These are phyloP conservation scores for Psilocybe tampanensis DNA, from an alignment of 768 basidiomycete genomes.

Conservation along the genomic window DNA sequence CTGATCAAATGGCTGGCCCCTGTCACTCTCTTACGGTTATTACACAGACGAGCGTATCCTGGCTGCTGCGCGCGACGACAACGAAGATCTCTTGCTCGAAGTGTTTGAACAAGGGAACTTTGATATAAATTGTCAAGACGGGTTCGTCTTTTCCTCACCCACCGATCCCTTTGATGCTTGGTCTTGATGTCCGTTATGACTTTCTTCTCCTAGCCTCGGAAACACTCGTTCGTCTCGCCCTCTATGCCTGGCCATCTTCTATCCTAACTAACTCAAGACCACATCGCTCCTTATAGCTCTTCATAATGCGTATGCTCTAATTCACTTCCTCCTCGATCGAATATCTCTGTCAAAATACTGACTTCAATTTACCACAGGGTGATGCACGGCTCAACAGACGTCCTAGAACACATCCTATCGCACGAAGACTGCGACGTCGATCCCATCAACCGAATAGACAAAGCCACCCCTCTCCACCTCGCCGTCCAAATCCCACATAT, in stretches of 20 bases:
- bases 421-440: constrained; percentile 84
- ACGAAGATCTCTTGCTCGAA: constrained; percentile 66
- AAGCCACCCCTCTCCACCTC: constrained; percentile 79
- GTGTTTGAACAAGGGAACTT: constrained; percentile 57
- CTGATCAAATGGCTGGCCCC: neutral
- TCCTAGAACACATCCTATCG: constrained; percentile 73
- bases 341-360: neutral
- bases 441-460: constrained; percentile 66
- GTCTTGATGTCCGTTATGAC: too few relatives aligned
- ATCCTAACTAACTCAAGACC: constrained; percentile 23
- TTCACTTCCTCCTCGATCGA: too few relatives aligned
- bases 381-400: constrained; percentile 56
- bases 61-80: constrained; percentile 72
- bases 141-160: constrained; percentile 48
- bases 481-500: constrained; percentile 59
- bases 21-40: too few relatives aligned
- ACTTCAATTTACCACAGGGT: constrained; percentile 37
- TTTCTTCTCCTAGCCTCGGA: constrained; percentile 70
- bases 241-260: neutral
- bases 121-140: constrained; percentile 79
- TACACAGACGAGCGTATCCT: constrained; percentile 80
- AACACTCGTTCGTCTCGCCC: constrained; percentile 66
- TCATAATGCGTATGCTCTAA: constrained; percentile 27
- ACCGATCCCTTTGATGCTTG: neutral
- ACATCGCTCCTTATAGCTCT: constrained; percentile 20